Base-by-base conservation (phyloP, 768 basidiomycete genomes). In the Termitomyces heimii region DNA sequence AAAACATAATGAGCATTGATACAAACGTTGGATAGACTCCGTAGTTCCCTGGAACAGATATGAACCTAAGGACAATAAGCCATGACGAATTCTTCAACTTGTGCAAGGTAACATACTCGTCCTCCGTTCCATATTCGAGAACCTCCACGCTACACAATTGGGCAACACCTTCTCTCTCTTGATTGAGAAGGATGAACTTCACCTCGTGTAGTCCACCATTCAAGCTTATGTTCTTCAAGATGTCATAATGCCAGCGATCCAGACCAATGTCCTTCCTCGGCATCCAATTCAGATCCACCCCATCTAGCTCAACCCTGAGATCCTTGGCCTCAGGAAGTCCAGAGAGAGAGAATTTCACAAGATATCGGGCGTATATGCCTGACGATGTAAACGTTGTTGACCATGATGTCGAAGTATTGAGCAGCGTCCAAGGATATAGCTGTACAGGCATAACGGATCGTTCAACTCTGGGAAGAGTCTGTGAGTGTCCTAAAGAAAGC, bases 141-240 rank as follows among this genome's bases (percentile, higher is more conserved):
- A 88, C 70, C 66, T 92, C 89, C 7, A 81, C 78, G 58, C 83
- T 91, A 64, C 90, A 92, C n/a, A 92, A 69, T 62, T 92, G 89
- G 22, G 87, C 88, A 18, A 66, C 67, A 16, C 83, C 84, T 57
- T 81, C 75, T 24, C 77, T 66, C 14, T 68, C 71, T 18, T 53
- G 61, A 56, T 84, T 81, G 45, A 75, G 66, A 51, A 92, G 72
- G 16, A 68, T 74, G 62, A 92, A 92, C 51, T 65, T 72, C 43
- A 92, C 60, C 53, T 80, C 73, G 65, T 92, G 90, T 48, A 67
- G 66, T 10, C 88, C 89, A 4, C 62, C 68, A 20, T 53, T 60
- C 49, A 92, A 66, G 12, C 71, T 63, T 0, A 63, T 64, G 14
- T 77, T 65, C 5, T 72, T 69, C 56, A 75, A 63, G 28, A 89